Evolutionary conservation across 169 alveolate species (phyloP).

Genomic region (Plasmodium gallinaceum): DNA sequence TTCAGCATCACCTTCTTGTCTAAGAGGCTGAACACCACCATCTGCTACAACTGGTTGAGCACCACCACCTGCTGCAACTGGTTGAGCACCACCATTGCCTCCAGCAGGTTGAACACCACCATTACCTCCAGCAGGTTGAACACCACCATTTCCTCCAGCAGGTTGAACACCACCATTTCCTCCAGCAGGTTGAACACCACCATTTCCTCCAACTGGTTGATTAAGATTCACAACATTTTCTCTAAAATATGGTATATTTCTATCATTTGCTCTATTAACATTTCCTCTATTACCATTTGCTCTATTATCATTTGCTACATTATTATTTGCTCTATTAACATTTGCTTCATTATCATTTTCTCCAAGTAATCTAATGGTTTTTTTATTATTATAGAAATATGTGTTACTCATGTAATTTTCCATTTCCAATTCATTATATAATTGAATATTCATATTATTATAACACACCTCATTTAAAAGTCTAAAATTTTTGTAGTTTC

Average conservation of each 20-base stretch:
- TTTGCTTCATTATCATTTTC: conserved; percentile 6
- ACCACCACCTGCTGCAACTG: too few species aligned
- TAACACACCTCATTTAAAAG: conserved; percentile 36
- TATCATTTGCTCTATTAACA: background rate
- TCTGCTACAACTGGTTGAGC: too few species aligned
- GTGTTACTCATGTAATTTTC: conserved; percentile 1
- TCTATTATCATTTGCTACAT: background rate
- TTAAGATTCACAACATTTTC: background rate
- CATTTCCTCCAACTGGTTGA: too few species aligned
- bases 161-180: too few species aligned
- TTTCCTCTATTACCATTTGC: background rate
- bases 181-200: too few species aligned
- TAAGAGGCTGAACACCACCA: too few species aligned
- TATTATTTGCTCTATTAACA: background rate
- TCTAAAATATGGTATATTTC: background rate
- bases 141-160: too few species aligned
- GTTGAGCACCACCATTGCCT: too few species aligned
- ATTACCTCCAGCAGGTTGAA: too few species aligned
- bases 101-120: too few species aligned
- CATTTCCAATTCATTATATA: conserved; percentile 22
- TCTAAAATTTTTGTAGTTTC: conserved; percentile 6
- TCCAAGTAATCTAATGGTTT: conserved; percentile 29
- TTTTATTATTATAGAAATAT: background rate
- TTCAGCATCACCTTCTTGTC: too few species aligned
- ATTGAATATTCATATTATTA: conserved; percentile 10